These are phyloP conservation scores for Fusarium sambucinum DNA, from an alignment of 2,329 filamentous ascomycete genomes.

Conservation along the genomic window DNA sequence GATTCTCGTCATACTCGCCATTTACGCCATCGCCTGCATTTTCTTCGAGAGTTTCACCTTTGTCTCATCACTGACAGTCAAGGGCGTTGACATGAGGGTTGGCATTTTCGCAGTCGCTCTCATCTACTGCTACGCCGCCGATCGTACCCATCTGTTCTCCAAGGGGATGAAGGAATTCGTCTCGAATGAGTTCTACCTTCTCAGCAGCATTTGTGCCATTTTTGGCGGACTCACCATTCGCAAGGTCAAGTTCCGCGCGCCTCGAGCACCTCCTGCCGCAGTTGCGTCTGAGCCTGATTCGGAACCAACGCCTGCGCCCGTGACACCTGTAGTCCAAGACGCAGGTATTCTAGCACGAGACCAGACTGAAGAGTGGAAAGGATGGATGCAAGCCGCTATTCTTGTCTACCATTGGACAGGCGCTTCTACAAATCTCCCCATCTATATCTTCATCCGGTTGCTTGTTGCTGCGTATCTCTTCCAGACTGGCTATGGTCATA, in stretches of 20 bases:
- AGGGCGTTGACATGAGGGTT: slow-evolving; percentile 42
- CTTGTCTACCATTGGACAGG: slow-evolving; percentile 70
- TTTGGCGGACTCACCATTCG: slow-evolving; percentile 35
- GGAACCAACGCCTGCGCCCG: not conserved
- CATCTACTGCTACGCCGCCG: slow-evolving; percentile 47
- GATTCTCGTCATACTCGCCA: slow-evolving; percentile 36
- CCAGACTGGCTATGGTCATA: slow-evolving; percentile 71
- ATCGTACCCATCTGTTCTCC: slow-evolving; percentile 48
- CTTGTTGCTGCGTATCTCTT: slow-evolving; percentile 71
- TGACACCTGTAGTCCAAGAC: slow-evolving; percentile 26
- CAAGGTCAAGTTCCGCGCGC: slow-evolving; percentile 28
- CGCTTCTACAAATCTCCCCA: slow-evolving; percentile 58
- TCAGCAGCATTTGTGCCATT: slow-evolving; percentile 27
- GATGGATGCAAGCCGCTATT: slow-evolving; percentile 70
- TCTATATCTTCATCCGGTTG: slow-evolving; percentile 67
- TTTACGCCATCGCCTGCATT: slow-evolving; percentile 40
- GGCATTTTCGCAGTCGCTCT: slow-evolving; percentile 47
- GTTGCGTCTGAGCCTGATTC: not conserved
- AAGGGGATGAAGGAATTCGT: slow-evolving; percentile 47
- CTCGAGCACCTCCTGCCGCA: slow-evolving; percentile 18
- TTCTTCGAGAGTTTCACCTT: slow-evolving; percentile 34
- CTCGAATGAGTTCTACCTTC: slow-evolving; percentile 30
- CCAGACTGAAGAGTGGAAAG: slow-evolving; percentile 75
- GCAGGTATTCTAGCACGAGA: slow-evolving; percentile 55
- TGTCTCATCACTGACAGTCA: slow-evolving; percentile 22